A percentile compares a stretch with the other conserved stretches of the same genome.
Conservation (phyloP, 1,284 basidiomycete species). For the Fistulina hepatica region DNA sequence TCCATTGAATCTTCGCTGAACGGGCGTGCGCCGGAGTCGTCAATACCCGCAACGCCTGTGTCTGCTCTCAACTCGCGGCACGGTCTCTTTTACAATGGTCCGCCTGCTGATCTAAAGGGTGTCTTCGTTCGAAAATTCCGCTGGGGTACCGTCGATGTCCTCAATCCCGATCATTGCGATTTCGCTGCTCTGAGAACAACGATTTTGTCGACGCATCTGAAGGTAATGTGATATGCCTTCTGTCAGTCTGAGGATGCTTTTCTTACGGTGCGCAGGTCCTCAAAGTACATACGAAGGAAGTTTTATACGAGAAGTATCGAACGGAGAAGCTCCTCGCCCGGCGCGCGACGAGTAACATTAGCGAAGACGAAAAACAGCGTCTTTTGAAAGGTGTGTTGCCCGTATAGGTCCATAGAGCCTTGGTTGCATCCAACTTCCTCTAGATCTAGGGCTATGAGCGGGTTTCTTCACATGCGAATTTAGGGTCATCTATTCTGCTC, state of each 20-base stretch:
- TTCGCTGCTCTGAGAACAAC: slow-evolving; percentile 72
- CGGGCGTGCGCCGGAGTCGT: slow-evolving; percentile 24
- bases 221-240: slow-evolving; percentile 35
- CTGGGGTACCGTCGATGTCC: slow-evolving; percentile 77
- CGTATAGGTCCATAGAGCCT: no score
- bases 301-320: slow-evolving; percentile 73
- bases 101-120: slow-evolving; percentile 56
- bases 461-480: no score
- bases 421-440: no score
- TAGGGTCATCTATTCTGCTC: no score
- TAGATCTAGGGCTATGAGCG: slow-evolving; percentile 48
- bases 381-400: slow-evolving; percentile 51
- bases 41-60: slow-evolving; percentile 27
- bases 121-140: slow-evolving; percentile 65
- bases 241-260: slow-evolving; percentile 10
- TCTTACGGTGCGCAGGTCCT: slow-evolving; percentile 40
- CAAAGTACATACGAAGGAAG: slow-evolving; percentile 69
- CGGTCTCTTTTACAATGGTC: slow-evolving; percentile 34
- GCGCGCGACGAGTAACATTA: slow-evolving; percentile 66
- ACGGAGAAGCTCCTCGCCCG: slow-evolving; percentile 77
- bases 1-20: slow-evolving; percentile 27
- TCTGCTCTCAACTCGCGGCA: slow-evolving; percentile 28
- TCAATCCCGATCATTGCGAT: slow-evolving; percentile 73
- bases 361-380: slow-evolving; percentile 56
- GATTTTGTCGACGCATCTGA: slow-evolving; percentile 69